These are phyloP conservation scores for Vitis hybrid DNA, from an alignment of 177 flowering plant genomes.

Conservation along the genomic window DNA sequence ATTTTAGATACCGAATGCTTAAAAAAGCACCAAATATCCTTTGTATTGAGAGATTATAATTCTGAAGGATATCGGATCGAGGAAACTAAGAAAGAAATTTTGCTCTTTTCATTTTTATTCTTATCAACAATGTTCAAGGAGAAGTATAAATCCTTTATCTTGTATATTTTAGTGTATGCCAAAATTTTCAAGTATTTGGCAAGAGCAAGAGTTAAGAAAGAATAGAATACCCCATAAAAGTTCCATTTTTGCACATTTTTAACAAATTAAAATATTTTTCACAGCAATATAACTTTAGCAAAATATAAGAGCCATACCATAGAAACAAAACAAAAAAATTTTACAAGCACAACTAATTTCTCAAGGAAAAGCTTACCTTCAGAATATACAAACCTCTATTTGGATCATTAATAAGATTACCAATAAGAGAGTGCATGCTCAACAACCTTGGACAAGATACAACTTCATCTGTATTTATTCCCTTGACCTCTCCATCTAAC, in stretches of 20 bases:
- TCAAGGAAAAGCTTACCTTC: conserved; percentile 48
- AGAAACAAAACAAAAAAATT: background rate
- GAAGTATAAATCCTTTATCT: background rate
- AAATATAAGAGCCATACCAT: background rate
- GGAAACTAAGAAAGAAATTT: too few species aligned
- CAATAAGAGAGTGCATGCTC: conserved; percentile 48
- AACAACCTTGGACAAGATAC: conserved; percentile 43
- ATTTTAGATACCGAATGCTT: too few species aligned
- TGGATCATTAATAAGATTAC: conserved; percentile 31
- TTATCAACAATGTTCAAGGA: too few species aligned
- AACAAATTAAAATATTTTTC: background rate
- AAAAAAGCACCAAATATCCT: too few species aligned
- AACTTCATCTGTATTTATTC: conserved; percentile 33
- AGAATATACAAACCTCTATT: conserved; percentile 43
- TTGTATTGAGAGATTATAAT: too few species aligned
- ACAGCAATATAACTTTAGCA: background rate
- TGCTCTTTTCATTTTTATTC: background rate
- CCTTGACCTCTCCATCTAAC: conserved; percentile 59
- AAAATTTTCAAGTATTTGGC: background rate
- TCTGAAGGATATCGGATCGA: too few species aligned
- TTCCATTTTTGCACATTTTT: too few species aligned
- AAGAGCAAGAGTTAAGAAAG: too few species aligned
- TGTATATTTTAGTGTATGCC: background rate
- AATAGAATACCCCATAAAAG: too few species aligned
- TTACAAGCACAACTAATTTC: background rate